Conservation (phyloP, 2,329 filamentous ascomycete species). For the Microascus cirrosus region DNA sequence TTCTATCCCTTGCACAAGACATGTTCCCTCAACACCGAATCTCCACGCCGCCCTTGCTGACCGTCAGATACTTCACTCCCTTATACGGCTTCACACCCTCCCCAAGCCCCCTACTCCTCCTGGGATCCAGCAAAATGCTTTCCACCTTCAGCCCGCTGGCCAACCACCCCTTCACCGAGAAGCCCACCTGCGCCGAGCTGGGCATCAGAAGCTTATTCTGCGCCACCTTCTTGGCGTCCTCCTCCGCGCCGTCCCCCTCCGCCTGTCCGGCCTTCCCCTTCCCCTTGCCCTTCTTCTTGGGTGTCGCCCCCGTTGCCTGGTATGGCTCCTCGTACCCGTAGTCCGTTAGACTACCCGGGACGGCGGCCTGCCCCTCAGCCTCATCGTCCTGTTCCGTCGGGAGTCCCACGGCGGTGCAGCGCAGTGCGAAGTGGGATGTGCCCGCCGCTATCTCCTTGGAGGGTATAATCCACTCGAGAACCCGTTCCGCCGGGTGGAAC, state of each 20-base stretch:
- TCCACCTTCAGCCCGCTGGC: conserved; percentile 58
- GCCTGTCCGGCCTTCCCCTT: conserved; percentile 12
- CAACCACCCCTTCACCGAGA: conserved; percentile 58
- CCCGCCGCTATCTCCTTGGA: conserved; percentile 63
- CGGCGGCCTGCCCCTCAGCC: conserved; percentile 23
- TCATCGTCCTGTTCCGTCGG: conserved; percentile 36
- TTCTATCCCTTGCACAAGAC: neutral
- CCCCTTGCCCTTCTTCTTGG: conserved; percentile 3
- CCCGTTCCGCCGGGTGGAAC: conserved; percentile 61
- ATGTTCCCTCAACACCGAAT: conserved; percentile 37
- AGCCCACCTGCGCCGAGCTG: conserved; percentile 63
- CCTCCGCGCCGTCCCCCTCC: conserved; percentile 22
- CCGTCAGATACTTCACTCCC: conserved; percentile 91
- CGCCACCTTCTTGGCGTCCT: conserved; percentile 45
- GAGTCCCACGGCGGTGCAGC: conserved; percentile 67
- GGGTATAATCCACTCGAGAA: conserved; percentile 74
- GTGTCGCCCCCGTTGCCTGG: conserved; percentile 24
- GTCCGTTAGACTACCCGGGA: conserved; percentile 38
- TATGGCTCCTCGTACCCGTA: conserved; percentile 47
- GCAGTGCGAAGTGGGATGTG: conserved; percentile 58
- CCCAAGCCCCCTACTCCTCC: conserved; percentile 74
- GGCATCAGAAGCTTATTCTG: conserved; percentile 73
- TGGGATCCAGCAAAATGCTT: conserved; percentile 57
- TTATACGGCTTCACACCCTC: conserved; percentile 92
- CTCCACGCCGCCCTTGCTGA: conserved; percentile 55